Base-by-base conservation (phyloP, 2,329 filamentous ascomycete species). In the Aspergillus neoniger region DNA sequence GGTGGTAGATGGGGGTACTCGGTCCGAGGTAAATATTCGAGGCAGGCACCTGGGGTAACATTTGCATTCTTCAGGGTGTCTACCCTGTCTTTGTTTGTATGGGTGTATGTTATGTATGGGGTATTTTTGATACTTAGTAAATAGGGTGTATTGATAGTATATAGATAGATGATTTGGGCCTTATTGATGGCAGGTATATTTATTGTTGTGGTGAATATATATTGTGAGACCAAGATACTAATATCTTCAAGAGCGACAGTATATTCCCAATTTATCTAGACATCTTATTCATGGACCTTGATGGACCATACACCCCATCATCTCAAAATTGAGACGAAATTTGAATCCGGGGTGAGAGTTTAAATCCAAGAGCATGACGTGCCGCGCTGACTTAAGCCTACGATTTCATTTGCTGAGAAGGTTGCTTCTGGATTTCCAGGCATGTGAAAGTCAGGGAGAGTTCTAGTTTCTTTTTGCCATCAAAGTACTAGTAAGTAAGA, bases 341-440 rank as follows among this genome's bases (percentile, higher is more conserved):
- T n/a, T 21, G 14, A 50, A 50, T 50, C 47, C 9, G 47, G 47
- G 44, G 39, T 14, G 7, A 21, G 19, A 48, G 41, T 49, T 57
- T 23, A 43, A 17, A 43, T 36, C 36, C n/a, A 30, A 28, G 19
- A 17, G 44, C 30, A 58, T 61, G 59, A 61, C 55, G 59, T 53
- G 55, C 55, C 57, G 49, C 32, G 59, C 59, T 61, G 59, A 61
- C 59, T 49, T 58, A 58, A 53, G 55, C 39, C 32, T 17, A 38
- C 32, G 4, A 32, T 36, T 43, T 50, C 14, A 61, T 61, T 61
- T 61, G 59, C 50, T 61, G 41, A 1, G n/a, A 5, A 5, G 4
- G 41, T 4, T 44, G 9, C 15, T n/a, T 19, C 10, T 44, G 41
- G 41, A 12, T 36, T 36, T 36, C 43, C 23, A 17, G 47, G 52